Evolutionary conservation across 2,329 filamentous ascomycete species (phyloP), one percentile per base, ranked within the genome.

Genomic region (Claviceps sp.): DNA sequence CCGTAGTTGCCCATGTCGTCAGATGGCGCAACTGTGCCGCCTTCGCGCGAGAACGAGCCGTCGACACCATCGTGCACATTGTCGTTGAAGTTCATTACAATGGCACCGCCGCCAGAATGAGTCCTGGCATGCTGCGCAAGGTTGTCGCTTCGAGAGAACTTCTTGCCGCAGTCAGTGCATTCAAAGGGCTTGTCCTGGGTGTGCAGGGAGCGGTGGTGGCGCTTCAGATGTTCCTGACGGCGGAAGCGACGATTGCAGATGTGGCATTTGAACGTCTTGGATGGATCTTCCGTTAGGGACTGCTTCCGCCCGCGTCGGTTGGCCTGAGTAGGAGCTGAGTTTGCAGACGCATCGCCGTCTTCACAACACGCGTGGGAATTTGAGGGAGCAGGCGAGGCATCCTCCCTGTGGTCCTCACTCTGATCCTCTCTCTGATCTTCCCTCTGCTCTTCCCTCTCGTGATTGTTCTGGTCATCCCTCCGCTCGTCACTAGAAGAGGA

Each of bases 111-210:
- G 34, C 44, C 52, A 52, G 89, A 89, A 64, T 98, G 93, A 4
- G 93, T 98, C 57, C 93, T 83, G 57, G 93, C 85, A 67, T 98
- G 93, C 72, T 98, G 93, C 24, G 89, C 87, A 16, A 98, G 80
- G 75, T 98, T 98, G 72, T 98, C 93, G 61, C 88, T 95, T 62
- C 93, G 85, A 20, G 91, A 97, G 74, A 97, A 98, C 76, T 95
- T 96, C 85, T 98, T 98, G 62, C 93, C 91, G 64, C 93, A 98
- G 73, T 98, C 91, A 59, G 83, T 81, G 77, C 93, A 98, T 73
- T 95, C 89, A 63, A 97, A 98, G 5, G 93, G 93, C 82, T 97
- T 98, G 67, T 97, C 93, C 65, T 95, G 85, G 1, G 93, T 98
- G 77, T 98, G 93, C 47, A 98, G 88, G 54, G 93, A 97, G 61